Percentiles rank a stretch among this genome's conserved stretches.
Conservation (phyloP, 2,329 filamentous ascomycete species). For the Sarocladiaceae sp. region DNA sequence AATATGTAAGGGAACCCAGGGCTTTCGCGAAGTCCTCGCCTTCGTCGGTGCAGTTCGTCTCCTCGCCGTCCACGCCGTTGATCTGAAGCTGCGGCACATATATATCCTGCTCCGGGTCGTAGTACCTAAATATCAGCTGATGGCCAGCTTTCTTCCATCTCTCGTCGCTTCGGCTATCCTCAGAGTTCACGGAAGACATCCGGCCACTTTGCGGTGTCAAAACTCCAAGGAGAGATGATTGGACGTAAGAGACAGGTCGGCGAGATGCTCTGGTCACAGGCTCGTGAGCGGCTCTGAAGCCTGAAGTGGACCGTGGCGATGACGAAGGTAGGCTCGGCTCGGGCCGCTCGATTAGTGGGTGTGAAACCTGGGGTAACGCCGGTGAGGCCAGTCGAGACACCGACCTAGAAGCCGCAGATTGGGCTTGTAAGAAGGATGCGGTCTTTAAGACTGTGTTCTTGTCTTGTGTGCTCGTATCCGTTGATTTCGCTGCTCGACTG, state of each 20-base stretch:
- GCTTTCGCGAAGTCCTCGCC: conserved; percentile 6
- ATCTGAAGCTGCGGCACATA: conserved; percentile 13
- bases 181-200: not conserved
- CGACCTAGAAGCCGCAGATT: too few species aligned
- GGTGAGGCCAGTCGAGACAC: too few species aligned
- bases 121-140: conserved; percentile 6
- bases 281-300: not conserved
- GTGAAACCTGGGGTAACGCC: not conserved
- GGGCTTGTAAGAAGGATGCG: too few species aligned
- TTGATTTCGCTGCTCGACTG: conserved; percentile 10
- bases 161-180: not conserved
- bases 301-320: not conserved
- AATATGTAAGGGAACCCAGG: not conserved
- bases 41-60: conserved; percentile 7
- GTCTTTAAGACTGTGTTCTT: too few species aligned
- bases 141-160: not conserved
- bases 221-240: not conserved
- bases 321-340: not conserved
- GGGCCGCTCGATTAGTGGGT: not conserved
- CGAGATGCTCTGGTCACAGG: not conserved
- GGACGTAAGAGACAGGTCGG: not conserved
- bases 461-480: not conserved
- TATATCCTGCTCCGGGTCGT: conserved; percentile 1
- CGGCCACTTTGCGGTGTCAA: conserved; percentile 1
- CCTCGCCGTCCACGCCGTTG: not conserved